A percentile compares a stretch with the other conserved stretches of the same genome.
phyloP scores from a whole-genome alignment of 805 yeast species.

The Pichia eremophila region DNA sequence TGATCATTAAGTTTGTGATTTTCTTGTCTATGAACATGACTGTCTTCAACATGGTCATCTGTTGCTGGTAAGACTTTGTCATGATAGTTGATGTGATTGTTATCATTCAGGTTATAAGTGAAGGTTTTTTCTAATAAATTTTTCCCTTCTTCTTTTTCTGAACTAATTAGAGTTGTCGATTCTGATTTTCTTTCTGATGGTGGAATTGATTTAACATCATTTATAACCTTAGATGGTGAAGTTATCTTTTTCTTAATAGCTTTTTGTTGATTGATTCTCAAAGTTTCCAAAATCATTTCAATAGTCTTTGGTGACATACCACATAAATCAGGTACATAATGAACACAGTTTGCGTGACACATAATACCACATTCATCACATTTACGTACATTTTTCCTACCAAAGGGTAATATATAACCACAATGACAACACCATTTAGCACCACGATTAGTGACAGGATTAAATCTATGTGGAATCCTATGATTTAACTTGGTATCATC shows the following conservation, averaged over 20 bases:
- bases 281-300: slow-evolving; percentile 75
- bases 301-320: slow-evolving; percentile 99
- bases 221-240: background rate
- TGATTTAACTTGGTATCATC: slow-evolving; percentile 84
- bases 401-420: slow-evolving; percentile 94
- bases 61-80: no score
- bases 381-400: slow-evolving; percentile 83
- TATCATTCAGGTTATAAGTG: background rate
- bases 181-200: background rate
- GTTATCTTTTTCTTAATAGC: background rate
- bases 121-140: background rate
- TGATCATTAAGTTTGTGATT: background rate
- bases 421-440: slow-evolving; percentile 99
- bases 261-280: slow-evolving; percentile 22
- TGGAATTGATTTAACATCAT: background rate
- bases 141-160: background rate
- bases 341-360: slow-evolving; percentile 90
- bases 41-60: background rate
- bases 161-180: background rate
- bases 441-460: slow-evolving; percentile 83
- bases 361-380: slow-evolving; percentile 91
- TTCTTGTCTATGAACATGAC: background rate
- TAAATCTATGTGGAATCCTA: slow-evolving; percentile 94
- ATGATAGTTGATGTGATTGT: no score
- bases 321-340: slow-evolving; percentile 94